phyloP scores from a whole-genome alignment of 306 rosid species.

The Lathyrus aphaca region DNA sequence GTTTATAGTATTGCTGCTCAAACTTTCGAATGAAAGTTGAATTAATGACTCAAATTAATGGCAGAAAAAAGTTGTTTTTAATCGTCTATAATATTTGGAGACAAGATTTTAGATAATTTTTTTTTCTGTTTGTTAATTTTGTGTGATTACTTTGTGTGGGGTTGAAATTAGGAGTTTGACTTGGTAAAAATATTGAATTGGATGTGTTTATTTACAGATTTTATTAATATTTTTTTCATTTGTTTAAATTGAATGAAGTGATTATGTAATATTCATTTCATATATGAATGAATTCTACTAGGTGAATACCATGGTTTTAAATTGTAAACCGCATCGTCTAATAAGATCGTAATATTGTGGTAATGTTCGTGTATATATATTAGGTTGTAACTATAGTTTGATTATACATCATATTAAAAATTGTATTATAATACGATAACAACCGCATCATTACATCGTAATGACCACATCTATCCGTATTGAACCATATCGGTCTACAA shows the following conservation, averaged over 20 bases:
- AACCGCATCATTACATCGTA: no score
- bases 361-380: no score
- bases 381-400: no score
- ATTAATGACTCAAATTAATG: background rate
- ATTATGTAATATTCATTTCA: background rate
- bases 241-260: no score
- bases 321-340: no score
- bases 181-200: background rate
- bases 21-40: background rate
- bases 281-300: background rate
- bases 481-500: no score
- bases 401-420: no score
- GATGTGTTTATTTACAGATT: background rate
- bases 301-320: no score
- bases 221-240: background rate
- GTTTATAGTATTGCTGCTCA: background rate
- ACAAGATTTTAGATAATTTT: background rate
- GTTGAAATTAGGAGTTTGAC: background rate
- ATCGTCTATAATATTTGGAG: background rate
- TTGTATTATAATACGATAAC: no score
- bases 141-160: background rate
- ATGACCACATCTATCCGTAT: no score
- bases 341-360: no score
- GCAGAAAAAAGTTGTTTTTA: background rate
- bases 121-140: background rate